These are phyloP conservation scores for Postia placenta DNA, from an alignment of 768 basidiomycete species.

Conservation along the genomic window DNA sequence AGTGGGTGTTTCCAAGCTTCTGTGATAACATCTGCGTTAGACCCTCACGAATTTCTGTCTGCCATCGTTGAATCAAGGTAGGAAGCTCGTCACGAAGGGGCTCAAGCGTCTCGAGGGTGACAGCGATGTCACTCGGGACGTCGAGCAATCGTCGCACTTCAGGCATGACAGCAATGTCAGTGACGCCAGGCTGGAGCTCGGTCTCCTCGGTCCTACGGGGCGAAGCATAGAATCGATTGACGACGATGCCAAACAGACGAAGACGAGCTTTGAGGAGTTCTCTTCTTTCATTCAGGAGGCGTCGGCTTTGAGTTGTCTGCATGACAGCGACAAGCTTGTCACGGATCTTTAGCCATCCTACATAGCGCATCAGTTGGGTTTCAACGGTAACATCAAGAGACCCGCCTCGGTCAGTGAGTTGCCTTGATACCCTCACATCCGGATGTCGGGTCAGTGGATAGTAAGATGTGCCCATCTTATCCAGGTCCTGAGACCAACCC, in stretches of 20 bases:
- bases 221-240: background rate
- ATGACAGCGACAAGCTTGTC: constrained; percentile 3
- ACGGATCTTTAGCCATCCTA: constrained; percentile 6
- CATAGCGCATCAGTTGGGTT: background rate
- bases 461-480: background rate
- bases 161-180: constrained; percentile 5
- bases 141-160: constrained; percentile 2
- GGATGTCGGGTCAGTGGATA: background rate
- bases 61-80: background rate
- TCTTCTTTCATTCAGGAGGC: background rate
- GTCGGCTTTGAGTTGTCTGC: background rate
- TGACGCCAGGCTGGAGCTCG: background rate
- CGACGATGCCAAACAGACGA: background rate
- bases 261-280: background rate
- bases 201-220: constrained; percentile 1
- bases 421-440: constrained; percentile 8
- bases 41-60: background rate
- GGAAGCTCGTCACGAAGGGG: background rate
- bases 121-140: background rate
- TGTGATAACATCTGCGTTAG: background rate
- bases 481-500: constrained; percentile 10
- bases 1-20: background rate
- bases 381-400: background rate
- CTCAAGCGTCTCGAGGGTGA: background rate
- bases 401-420: constrained; percentile 10